Percentiles rank a stretch among this genome's conserved stretches.
phyloP scores from a whole-genome alignment of 805 yeast species.

The Danielozyma ontarioensis region DNA sequence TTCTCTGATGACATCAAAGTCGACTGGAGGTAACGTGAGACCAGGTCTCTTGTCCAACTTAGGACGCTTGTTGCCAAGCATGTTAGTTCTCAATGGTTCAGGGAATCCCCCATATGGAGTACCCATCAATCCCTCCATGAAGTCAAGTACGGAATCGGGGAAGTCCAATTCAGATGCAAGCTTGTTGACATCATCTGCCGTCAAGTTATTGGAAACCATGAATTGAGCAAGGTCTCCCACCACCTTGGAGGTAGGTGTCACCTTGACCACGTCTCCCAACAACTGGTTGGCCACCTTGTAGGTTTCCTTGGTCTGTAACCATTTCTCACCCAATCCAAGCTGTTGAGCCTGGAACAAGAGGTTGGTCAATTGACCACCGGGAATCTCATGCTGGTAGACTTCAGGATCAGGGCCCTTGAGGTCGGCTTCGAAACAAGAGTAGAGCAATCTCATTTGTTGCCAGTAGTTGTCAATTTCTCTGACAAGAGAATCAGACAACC shows the following conservation, averaged over 20 bases:
- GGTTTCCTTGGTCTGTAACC: constrained; percentile 94
- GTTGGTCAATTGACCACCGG: constrained; percentile 99
- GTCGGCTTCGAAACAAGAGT: constrained; percentile 97
- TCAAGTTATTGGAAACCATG: constrained; percentile 93
- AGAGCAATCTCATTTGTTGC: constrained; percentile 97
- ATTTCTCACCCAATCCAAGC: constrained; percentile 93
- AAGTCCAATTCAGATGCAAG: constrained; percentile 90
- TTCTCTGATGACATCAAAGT: constrained; percentile 63
- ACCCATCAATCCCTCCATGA: constrained; percentile 99
- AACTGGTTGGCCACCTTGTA: constrained; percentile 87
- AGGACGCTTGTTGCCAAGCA: constrained; percentile 87
- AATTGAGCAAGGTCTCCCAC: constrained; percentile 99
- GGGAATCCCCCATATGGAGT: constrained; percentile 99
- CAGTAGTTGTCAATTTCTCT: constrained; percentile 91
- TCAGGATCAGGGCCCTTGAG: constrained; percentile 99
- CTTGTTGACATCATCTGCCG: constrained; percentile 77
- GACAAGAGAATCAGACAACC: constrained; percentile 59
- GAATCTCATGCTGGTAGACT: constrained; percentile 96
- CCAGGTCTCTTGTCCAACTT: constrained; percentile 91
- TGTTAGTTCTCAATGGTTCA: constrained; percentile 91
- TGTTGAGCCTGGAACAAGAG: constrained; percentile 98
- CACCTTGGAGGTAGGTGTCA: constrained; percentile 98
- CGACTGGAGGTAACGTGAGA: constrained; percentile 78
- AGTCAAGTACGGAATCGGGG: constrained; percentile 98
- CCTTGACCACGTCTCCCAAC: constrained; percentile 96